Conservation (phyloP, 163 green algal genomes). For the Scenedesmus sp. region DNA sequence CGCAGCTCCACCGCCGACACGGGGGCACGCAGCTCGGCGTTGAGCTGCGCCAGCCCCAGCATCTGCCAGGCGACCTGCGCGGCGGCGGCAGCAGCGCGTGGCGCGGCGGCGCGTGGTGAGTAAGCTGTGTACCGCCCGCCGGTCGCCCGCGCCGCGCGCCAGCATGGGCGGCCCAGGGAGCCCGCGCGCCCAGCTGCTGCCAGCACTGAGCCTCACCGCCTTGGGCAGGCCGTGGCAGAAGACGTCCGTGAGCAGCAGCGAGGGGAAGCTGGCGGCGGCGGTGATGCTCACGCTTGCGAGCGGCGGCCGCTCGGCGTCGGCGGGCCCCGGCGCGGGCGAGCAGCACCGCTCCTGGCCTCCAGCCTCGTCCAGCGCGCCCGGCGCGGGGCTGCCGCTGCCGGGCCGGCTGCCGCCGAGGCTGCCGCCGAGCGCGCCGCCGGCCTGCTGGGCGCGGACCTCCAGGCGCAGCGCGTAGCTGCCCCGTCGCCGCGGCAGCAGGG, state of each 20-base stretch:
- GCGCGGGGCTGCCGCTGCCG: slow-evolving; percentile 8
- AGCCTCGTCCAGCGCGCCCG: background rate
- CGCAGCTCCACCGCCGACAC: slow-evolving; percentile 51
- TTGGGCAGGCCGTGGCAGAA: slow-evolving; percentile 61
- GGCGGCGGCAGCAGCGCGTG: too few relatives aligned
- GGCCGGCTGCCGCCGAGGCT: background rate
- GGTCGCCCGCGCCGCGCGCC: too few relatives aligned
- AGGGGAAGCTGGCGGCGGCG: slow-evolving; percentile 61
- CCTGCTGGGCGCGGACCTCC: slow-evolving; percentile 7
- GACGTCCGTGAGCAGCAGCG: slow-evolving; percentile 66
- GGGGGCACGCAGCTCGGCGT: slow-evolving; percentile 57
- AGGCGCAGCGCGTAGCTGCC: slow-evolving; percentile 66
- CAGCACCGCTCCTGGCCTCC: too few relatives aligned
- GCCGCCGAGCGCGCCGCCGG: slow-evolving; percentile 12
- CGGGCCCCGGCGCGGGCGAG: too few relatives aligned
- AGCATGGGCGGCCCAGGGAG: background rate
- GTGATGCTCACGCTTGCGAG: slow-evolving; percentile 35
- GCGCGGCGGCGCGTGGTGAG: too few relatives aligned
- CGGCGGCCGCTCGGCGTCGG: background rate
- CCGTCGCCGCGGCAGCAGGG: slow-evolving; percentile 59
- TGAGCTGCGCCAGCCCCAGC: slow-evolving; percentile 59
- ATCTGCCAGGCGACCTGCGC: slow-evolving; percentile 60
- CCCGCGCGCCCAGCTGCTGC: background rate
- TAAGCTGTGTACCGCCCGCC: too few relatives aligned
- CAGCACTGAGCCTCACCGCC: slow-evolving; percentile 20